A percentile compares a stretch with the other conserved stretches of the same genome.
These are phyloP conservation scores for Corynascus novoguineensis DNA, from an alignment of 495 filamentous ascomycete genomes.

Conservation along the genomic window DNA sequence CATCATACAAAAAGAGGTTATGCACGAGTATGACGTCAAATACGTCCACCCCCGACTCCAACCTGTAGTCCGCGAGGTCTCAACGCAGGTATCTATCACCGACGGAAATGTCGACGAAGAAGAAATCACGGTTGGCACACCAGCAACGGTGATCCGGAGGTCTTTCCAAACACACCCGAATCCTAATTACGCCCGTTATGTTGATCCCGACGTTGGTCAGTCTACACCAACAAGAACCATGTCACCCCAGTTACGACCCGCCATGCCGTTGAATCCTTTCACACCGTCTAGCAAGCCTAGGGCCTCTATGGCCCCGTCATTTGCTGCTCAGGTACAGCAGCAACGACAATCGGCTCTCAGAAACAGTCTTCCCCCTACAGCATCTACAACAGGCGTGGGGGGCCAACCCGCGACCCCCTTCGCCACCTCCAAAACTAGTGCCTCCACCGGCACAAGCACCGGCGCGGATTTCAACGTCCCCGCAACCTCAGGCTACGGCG, in stretches of 20 bases:
- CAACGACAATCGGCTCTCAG: conserved; percentile 16
- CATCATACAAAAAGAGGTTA: conserved; percentile 81
- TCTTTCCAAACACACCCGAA: conserved; percentile 83
- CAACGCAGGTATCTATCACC: conserved; percentile 59
- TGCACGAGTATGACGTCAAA: conserved; percentile 94
- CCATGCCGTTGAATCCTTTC: conserved; percentile 28
- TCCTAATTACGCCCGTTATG: conserved; percentile 73
- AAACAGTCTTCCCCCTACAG: conserved; percentile 10
- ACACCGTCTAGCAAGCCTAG: conserved; percentile 26
- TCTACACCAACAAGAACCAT: conserved; percentile 13
- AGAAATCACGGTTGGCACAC: conserved; percentile 66
- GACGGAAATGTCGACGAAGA: conserved; percentile 42
- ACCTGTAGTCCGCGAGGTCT: conserved; percentile 74
- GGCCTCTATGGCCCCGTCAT: background rate
- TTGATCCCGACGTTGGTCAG: conserved; percentile 58
- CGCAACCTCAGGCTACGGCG: conserved; percentile 44
- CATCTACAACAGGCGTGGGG: background rate
- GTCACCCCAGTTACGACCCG: conserved; percentile 18
- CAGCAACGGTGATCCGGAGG: conserved; percentile 70
- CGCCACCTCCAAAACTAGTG: background rate
- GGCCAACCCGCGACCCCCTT: background rate
- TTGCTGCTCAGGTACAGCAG: conserved; percentile 14
- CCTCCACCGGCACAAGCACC: conserved; percentile 7
- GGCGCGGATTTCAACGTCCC: conserved; percentile 12
- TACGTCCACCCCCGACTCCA: conserved; percentile 87